phyloP scores from a whole-genome alignment of 345 rosid species.

The Laguncularia racemosa region DNA sequence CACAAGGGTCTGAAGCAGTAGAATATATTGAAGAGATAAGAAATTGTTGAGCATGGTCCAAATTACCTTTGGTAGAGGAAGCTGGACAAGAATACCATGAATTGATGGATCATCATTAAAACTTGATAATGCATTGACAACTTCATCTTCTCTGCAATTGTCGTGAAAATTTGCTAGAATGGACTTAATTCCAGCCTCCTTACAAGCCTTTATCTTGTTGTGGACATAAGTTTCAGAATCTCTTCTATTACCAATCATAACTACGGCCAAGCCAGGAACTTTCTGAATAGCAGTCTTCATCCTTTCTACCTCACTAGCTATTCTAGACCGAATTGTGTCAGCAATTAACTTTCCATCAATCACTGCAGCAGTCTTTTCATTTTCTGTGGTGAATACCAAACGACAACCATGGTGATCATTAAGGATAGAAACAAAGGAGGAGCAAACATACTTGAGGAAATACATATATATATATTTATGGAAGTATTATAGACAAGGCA shows the following conservation, averaged over 20 bases:
- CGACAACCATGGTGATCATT: slow-evolving; percentile 8
- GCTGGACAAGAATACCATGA: slow-evolving; percentile 92
- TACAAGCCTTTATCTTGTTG: slow-evolving; percentile 77
- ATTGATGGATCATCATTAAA: slow-evolving; percentile 60
- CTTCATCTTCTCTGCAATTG: slow-evolving; percentile 47
- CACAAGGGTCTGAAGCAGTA: no score
- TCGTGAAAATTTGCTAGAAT: slow-evolving; percentile 44
- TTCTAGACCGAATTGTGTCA: slow-evolving; percentile 54
- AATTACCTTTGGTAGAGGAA: slow-evolving; percentile 86
- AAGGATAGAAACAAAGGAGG: not conserved
- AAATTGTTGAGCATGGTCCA: not conserved
- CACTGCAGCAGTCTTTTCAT: slow-evolving; percentile 32
- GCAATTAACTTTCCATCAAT: slow-evolving; percentile 80
- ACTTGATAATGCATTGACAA: slow-evolving; percentile 33
- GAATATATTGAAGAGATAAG: not conserved
- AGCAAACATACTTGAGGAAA: not conserved
- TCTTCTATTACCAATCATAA: slow-evolving; percentile 68
- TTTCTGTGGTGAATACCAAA: slow-evolving; percentile 27
- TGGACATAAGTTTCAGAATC: slow-evolving; percentile 79
- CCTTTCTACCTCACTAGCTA: slow-evolving; percentile 53
- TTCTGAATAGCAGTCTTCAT: slow-evolving; percentile 60
- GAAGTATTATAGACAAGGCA: not conserved
- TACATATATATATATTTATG: not conserved
- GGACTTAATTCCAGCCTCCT: slow-evolving; percentile 84
- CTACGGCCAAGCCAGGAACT: slow-evolving; percentile 87